phyloP scores from a whole-genome alignment of 2,329 filamentous ascomycete species.

The Aspergillus terreus region DNA sequence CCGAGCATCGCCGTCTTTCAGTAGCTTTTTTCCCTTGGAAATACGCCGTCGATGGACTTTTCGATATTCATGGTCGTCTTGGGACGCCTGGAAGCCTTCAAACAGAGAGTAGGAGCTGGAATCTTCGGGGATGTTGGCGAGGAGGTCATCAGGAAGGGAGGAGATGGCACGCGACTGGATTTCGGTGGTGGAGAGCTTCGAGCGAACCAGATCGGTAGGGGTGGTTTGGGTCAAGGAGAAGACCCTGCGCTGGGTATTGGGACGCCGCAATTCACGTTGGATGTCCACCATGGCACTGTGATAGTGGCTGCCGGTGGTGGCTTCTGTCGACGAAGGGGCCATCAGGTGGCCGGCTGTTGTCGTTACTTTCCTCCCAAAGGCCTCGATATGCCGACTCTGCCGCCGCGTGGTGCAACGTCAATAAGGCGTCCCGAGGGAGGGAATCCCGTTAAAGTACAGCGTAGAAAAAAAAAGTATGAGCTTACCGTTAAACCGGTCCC shows the following conservation, averaged over 20 bases:
- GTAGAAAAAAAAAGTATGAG: constrained; percentile 3
- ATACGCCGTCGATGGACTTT: constrained; percentile 66
- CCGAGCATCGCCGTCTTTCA: constrained; percentile 59
- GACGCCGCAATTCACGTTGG: constrained; percentile 81
- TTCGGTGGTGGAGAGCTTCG: constrained; percentile 82
- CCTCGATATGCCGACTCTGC: constrained; percentile 82
- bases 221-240: constrained; percentile 88
- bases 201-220: constrained; percentile 90
- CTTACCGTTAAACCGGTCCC: constrained; percentile 48
- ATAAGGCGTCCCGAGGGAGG: background rate
- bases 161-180: constrained; percentile 91
- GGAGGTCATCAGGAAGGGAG: constrained; percentile 83
- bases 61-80: constrained; percentile 59
- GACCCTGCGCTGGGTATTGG: constrained; percentile 79
- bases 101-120: constrained; percentile 88
- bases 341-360: constrained; percentile 91
- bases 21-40: constrained; percentile 71
- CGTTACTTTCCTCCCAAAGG: constrained; percentile 90
- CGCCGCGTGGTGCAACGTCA: background rate
- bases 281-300: constrained; percentile 84
- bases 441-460: background rate
- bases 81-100: constrained; percentile 88
- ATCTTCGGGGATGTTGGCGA: constrained; percentile 82
- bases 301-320: constrained; percentile 62
- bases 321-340: constrained; percentile 53